Evolutionary conservation across 495 filamentous ascomycete genomes (phyloP), one percentile per base, ranked within the genome.

Genomic region (Tuber calosporum): DNA sequence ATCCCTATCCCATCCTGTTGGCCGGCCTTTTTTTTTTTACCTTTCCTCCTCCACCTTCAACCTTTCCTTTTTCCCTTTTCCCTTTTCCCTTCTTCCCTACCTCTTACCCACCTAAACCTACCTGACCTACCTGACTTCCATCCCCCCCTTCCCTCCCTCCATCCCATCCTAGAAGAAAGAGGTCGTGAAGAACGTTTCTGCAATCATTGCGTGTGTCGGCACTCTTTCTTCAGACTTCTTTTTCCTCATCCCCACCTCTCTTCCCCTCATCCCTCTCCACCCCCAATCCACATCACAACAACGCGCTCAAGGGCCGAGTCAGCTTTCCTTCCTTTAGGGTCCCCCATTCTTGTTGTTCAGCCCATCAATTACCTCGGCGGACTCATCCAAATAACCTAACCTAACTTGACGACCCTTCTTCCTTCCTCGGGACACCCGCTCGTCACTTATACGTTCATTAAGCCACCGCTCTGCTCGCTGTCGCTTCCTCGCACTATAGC

Each of bases 361-460:
- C 53, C 53, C 53, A 19, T 62, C 53, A 62, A 4, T 26, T 1
- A 4, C 26, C 26, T 15, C 26, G 53, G 34, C 34, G 34, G 53
- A 6, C 30, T 62, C 53, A 62, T 30, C 53, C 53, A 19, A 62
- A 34, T 62, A 34, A 6, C 53, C 53, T 62, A 34, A 6, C 53
- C 53, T 62, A 62, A 62, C 53, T 62, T 62, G 53, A 34, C 53
- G 53, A 4, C 53, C 53, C 53, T 62, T 58, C 48, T 30, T 62
- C 26, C 53, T 34, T 62, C 53, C 53, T 30, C 53, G 26, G 53
- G 34, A 19, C 53, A 15, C 53, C 53, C 53, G 30, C 26, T 30
- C 53, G 53, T 62, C 53, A 62, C 53, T 58, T 62, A 62, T 62
- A 62, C 53, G 4, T 62, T 62, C 53, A 30, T 62, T 62, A 30